phyloP scores from a whole-genome alignment of 495 filamentous ascomycete species.

The Aspergillus campestris region DNA sequence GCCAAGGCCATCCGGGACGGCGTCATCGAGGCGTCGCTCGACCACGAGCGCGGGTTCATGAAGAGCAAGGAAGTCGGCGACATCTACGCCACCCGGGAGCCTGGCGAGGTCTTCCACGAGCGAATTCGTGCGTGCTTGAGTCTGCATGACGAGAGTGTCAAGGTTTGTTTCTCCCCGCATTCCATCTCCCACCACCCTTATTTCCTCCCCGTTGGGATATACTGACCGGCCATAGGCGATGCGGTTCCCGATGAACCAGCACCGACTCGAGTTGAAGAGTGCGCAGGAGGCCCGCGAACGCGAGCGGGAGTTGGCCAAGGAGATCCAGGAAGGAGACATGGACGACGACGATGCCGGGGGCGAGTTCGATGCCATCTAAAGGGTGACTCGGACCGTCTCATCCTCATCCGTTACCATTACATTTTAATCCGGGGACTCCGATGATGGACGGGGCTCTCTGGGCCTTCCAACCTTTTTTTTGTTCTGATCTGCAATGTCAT shows the following conservation, averaged over 20 bases:
- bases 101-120: conserved; percentile 93
- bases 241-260: conserved; percentile 99
- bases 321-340: conserved; percentile 96
- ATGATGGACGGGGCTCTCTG: too few species aligned
- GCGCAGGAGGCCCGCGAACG: conserved; percentile 94
- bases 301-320: conserved; percentile 94
- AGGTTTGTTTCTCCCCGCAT: conserved; percentile 49
- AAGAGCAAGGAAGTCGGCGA: conserved; percentile 95
- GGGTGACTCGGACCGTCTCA: neutral
- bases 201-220: conserved; percentile 1
- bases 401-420: too few species aligned
- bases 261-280: conserved; percentile 94
- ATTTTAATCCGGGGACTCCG: too few species aligned
- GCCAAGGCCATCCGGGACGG: conserved; percentile 97
- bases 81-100: conserved; percentile 91
- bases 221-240: conserved; percentile 56
- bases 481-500: neutral
- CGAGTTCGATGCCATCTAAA: conserved; percentile 94
- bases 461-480: neutral
- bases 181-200: neutral
- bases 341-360: conserved; percentile 96
- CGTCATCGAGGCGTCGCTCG: conserved; percentile 91
- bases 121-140: conserved; percentile 84
- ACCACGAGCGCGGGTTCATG: conserved; percentile 94
- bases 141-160: conserved; percentile 95